phyloP scores from a whole-genome alignment of 2,329 filamentous ascomycete species.

The Aspergillus terreus region DNA sequence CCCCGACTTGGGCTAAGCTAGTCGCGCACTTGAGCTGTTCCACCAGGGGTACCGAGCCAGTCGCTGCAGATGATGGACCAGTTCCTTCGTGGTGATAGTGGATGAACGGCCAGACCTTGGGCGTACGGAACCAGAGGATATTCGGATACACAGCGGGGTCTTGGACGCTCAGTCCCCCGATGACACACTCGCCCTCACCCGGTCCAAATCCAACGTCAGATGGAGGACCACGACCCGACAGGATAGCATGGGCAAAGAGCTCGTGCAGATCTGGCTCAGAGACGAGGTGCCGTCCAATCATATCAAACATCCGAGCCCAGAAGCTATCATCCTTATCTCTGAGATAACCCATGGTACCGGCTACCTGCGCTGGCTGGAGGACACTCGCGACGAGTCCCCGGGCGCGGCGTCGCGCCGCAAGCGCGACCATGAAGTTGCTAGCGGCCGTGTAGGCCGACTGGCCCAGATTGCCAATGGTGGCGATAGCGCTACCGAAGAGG shows the following conservation, averaged over 20 bases:
- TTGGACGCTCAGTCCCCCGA: background rate
- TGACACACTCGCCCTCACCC: background rate
- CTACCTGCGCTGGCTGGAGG: slow-evolving; percentile 4
- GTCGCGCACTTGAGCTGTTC: slow-evolving; percentile 2
- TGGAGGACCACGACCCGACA: background rate
- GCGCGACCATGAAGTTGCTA: slow-evolving; percentile 1
- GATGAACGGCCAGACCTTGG: slow-evolving; percentile 3
- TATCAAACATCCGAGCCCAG: background rate
- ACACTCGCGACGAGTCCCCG: slow-evolving; percentile 1
- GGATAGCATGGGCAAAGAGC: slow-evolving; percentile 8
- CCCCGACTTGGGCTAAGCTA: background rate
- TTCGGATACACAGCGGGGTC: background rate
- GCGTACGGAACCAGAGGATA: slow-evolving; percentile 1
- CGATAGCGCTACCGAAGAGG: slow-evolving; percentile 2
- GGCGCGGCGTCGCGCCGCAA: background rate
- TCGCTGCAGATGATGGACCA: background rate
- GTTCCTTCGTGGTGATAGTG: background rate
- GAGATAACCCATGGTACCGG: background rate
- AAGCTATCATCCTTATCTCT: background rate
- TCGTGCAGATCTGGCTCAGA: slow-evolving; percentile 6
- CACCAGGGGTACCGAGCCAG: background rate
- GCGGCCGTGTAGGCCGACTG: slow-evolving; percentile 9
- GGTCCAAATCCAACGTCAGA: background rate
- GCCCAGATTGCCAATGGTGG: slow-evolving; percentile 4
- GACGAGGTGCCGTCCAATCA: background rate